phyloP scores from a whole-genome alignment of 345 rosid species.

The Arabis alpina region DNA sequence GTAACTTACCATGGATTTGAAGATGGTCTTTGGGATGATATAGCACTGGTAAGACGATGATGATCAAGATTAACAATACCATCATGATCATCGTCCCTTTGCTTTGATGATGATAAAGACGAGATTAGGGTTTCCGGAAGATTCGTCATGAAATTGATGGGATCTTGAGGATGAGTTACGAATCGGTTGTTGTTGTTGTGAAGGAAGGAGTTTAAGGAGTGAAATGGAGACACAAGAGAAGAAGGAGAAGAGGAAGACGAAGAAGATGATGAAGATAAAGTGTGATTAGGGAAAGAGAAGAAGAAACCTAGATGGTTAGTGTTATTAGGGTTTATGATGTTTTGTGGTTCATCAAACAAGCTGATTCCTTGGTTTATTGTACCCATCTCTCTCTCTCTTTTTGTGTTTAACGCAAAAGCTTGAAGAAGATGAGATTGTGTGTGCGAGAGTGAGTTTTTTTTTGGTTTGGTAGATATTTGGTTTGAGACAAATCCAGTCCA shows the following conservation, averaged over 20 bases:
- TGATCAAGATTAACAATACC: conserved; percentile 25
- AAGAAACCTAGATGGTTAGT: conserved; percentile 59
- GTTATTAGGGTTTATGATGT: conserved; percentile 41
- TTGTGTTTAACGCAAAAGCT: conserved; percentile 10
- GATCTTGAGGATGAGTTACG: conserved; percentile 34
- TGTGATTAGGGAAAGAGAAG: conserved; percentile 55
- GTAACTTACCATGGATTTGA: conserved; percentile 67
- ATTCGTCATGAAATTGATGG: conserved; percentile 49
- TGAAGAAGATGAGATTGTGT: conserved; percentile 13
- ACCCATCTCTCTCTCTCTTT: conserved; percentile 50
- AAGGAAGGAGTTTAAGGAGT: conserved; percentile 34
- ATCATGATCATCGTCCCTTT: conserved; percentile 42
- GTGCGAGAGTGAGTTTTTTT: conserved; percentile 2
- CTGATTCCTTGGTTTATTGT: conserved; percentile 58
- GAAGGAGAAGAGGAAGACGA: conserved; percentile 37
- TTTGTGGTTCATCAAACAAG: conserved; percentile 62
- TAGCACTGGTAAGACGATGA: conserved; percentile 30
- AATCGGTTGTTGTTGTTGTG: conserved; percentile 24
- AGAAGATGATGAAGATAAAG: conserved; percentile 32
- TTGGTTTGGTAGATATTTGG: conserved; percentile 19
- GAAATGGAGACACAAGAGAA: conserved; percentile 36
- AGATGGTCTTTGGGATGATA: conserved; percentile 62
- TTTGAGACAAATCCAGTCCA: conserved; percentile 41
- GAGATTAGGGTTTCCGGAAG: conserved; percentile 67
- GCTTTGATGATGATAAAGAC: conserved; percentile 46